These are phyloP conservation scores for Phytopythium mirpurense DNA, from an alignment of 352 stramenopile species.

Conservation along the genomic window DNA sequence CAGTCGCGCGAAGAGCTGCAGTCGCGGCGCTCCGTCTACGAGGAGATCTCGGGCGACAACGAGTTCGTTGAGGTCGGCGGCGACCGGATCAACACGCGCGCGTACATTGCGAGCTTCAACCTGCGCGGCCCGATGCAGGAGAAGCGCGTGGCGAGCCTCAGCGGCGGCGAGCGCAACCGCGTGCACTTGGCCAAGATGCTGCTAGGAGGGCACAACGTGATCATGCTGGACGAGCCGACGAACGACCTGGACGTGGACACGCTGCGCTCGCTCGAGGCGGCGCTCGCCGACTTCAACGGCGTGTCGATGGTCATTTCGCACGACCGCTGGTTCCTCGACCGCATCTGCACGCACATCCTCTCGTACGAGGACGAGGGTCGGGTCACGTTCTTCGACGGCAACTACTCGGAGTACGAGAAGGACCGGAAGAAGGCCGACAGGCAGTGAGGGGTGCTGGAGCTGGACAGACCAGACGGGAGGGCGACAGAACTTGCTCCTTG, in stretches of 20 bases:
- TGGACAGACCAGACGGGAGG: no score
- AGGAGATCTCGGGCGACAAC: conserved; percentile 84
- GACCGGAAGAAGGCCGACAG: conserved; percentile 34
- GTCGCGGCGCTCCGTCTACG: conserved; percentile 63
- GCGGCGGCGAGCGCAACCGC: conserved; percentile 80
- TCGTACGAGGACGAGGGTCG: conserved; percentile 70
- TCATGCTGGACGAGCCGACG: conserved; percentile 87
- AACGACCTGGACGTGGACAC: conserved; percentile 87
- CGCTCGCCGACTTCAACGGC: conserved; percentile 84
- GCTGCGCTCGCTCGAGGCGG: conserved; percentile 82
- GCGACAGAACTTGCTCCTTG: no score
- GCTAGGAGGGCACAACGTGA: conserved; percentile 76
- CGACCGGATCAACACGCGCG: conserved; percentile 77
- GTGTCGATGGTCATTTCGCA: conserved; percentile 95
- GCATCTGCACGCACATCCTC: conserved; percentile 86
- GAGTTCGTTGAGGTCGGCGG: conserved; percentile 74
- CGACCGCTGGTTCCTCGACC: conserved; percentile 96
- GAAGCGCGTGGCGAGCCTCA: conserved; percentile 72
- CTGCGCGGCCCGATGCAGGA: conserved; percentile 80
- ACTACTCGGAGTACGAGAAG: conserved; percentile 85
- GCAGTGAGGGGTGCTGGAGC: conserved; percentile 1
- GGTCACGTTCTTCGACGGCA: conserved; percentile 81
- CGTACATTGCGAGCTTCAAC: conserved; percentile 87
- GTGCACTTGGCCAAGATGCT: conserved; percentile 86
- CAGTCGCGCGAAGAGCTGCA: conserved; percentile 73